Evolutionary conservation across 345 rosid species (phyloP).

Genomic region (Bretschneidera sinensis): DNA sequence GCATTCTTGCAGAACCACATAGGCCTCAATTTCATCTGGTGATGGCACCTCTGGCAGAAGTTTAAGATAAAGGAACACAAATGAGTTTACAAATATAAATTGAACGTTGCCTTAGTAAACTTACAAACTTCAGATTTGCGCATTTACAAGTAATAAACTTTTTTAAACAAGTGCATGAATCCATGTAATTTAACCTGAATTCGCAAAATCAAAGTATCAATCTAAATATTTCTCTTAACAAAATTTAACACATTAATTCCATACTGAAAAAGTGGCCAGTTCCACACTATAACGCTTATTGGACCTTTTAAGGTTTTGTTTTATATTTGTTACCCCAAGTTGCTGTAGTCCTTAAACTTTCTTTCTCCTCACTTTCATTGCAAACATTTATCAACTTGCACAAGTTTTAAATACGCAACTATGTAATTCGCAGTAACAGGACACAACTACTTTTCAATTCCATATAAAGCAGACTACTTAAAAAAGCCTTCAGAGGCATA

Average conservation of each 20-base stretch:
- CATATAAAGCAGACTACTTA: no score
- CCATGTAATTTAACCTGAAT: no score
- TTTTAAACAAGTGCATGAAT: no score
- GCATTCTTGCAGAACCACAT: constrained; percentile 80
- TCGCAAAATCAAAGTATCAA: no score
- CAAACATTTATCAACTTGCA: background rate
- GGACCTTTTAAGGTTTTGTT: no score
- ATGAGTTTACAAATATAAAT: no score
- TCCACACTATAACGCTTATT: background rate
- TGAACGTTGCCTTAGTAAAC: background rate
- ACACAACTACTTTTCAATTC: no score
- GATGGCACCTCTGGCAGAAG: constrained; percentile 65
- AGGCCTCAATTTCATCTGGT: constrained; percentile 79
- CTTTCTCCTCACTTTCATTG: background rate
- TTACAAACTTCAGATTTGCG: background rate
- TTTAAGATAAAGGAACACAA: no score
- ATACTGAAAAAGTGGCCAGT: background rate
- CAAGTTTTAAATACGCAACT: background rate
- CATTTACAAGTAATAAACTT: no score
- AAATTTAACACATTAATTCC: no score
- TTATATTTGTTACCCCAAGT: background rate
- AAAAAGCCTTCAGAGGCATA: background rate
- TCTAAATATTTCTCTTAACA: no score
- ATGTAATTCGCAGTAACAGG: background rate
- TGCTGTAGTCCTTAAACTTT: background rate